phyloP scores from a whole-genome alignment of 345 rosid species.

The Syzygium oleosum region DNA sequence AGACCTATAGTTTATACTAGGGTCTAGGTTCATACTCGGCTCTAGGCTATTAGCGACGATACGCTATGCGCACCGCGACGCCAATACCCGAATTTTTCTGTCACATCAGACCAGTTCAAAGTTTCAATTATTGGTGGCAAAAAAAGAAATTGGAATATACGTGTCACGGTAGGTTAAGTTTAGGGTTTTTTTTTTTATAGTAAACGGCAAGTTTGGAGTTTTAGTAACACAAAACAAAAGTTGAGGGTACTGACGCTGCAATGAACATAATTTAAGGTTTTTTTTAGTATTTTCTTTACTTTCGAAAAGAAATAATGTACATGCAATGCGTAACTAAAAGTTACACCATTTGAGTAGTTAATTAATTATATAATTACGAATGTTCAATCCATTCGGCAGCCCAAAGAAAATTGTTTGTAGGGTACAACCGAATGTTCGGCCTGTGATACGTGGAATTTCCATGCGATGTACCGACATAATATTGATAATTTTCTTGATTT shows the following conservation, averaged over 20 bases:
- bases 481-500: neutral
- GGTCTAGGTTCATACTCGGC: neutral
- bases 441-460: neutral
- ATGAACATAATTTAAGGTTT: no score
- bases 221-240: neutral
- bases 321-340: no score
- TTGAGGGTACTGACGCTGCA: neutral
- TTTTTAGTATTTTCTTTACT: neutral
- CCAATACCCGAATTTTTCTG: neutral
- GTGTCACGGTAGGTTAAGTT: no score
- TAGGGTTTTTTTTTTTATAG: neutral
- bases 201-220: accelerated
- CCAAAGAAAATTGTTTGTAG: neutral
- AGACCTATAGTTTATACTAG: neutral
- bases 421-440: neutral
- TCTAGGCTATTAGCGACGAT: neutral
- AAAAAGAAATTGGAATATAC: no score
- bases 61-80: neutral
- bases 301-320: no score
- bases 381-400: neutral
- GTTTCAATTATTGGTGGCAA: neutral
- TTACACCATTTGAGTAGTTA: no score
- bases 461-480: neutral
- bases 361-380: neutral
- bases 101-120: neutral